Evolutionary conservation across 2,329 filamentous ascomycete genomes (phyloP).

Genomic region (Apiospora arundinis): DNA sequence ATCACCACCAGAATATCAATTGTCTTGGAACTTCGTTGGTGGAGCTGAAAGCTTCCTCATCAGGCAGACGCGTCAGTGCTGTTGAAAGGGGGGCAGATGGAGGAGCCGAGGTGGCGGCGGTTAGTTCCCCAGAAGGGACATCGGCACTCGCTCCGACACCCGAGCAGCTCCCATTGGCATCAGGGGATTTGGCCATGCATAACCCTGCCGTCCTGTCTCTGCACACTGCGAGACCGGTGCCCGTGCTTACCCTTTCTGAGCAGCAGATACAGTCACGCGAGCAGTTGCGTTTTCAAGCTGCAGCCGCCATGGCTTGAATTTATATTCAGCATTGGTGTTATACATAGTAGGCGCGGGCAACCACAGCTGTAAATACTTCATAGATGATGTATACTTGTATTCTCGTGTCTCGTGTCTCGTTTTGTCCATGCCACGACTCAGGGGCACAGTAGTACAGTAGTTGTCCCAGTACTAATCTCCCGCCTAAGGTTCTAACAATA

Average conservation of each 20-base stretch:
- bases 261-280: not conserved
- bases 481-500: not conserved
- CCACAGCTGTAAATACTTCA: constrained; percentile 13
- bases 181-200: not conserved
- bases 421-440: not conserved
- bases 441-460: too few relatives aligned
- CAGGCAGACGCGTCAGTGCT: not conserved
- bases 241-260: not conserved
- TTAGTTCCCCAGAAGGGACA: not conserved
- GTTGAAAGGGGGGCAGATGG: not conserved
- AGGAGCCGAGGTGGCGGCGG: not conserved
- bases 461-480: not conserved
- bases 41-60: not conserved
- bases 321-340: not conserved
- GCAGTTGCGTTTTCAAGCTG: not conserved
- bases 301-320: not conserved
- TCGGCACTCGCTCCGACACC: not conserved
- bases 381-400: constrained; percentile 8
- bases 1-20: constrained; percentile 27
- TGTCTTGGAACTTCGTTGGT: not conserved
- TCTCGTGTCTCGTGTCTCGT: not conserved
- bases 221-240: not conserved
- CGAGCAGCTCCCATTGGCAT: not conserved
- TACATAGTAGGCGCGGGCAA: constrained; percentile 7
- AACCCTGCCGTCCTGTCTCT: not conserved